Evolutionary conservation across 768 basidiomycete genomes (phyloP).

Genomic region (Lentinula lateritia): DNA sequence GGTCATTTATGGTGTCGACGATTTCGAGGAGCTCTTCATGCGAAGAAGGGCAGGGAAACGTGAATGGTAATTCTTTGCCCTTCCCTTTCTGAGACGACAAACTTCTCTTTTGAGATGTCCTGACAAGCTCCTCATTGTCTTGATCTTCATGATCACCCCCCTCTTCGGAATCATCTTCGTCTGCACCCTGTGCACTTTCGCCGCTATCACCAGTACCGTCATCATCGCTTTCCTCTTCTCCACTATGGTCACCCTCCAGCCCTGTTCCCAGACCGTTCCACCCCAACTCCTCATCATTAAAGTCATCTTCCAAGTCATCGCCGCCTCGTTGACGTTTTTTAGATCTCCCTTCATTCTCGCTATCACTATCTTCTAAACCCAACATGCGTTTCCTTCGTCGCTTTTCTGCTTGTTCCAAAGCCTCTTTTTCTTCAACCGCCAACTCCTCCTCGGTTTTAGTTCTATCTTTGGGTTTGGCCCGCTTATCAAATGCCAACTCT

Average conservation of each 20-base stretch:
- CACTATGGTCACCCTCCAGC: conserved; percentile 28
- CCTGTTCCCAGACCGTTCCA: conserved; percentile 38
- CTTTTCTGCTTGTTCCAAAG: conserved; percentile 81
- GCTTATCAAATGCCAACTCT: conserved; percentile 87
- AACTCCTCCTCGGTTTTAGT: conserved; percentile 96
- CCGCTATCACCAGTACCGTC: conserved; percentile 26
- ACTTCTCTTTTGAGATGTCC: conserved; percentile 23
- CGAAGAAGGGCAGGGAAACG: conserved; percentile 80
- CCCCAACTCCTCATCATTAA: conserved; percentile 34
- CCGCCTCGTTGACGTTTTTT: conserved; percentile 59
- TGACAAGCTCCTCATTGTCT: conserved; percentile 39
- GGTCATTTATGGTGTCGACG: conserved; percentile 61
- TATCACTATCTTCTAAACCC: conserved; percentile 67
- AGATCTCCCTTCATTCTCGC: conserved; percentile 51
- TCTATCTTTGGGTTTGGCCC: conserved; percentile 90
- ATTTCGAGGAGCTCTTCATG: conserved; percentile 92
- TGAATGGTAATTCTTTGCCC: conserved; percentile 77
- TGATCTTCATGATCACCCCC: conserved; percentile 31
- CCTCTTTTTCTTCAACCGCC: conserved; percentile 82
- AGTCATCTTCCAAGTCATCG: conserved; percentile 93
- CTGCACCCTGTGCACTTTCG: conserved; percentile 29
- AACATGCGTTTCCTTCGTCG: conserved; percentile 77
- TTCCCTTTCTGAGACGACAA: conserved; percentile 24
- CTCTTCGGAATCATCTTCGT: conserved; percentile 32
- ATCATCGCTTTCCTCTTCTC: conserved; percentile 25